Evolutionary conservation across 768 basidiomycete genomes (phyloP).

Genomic region (Lepiota brunneoincarnata): DNA sequence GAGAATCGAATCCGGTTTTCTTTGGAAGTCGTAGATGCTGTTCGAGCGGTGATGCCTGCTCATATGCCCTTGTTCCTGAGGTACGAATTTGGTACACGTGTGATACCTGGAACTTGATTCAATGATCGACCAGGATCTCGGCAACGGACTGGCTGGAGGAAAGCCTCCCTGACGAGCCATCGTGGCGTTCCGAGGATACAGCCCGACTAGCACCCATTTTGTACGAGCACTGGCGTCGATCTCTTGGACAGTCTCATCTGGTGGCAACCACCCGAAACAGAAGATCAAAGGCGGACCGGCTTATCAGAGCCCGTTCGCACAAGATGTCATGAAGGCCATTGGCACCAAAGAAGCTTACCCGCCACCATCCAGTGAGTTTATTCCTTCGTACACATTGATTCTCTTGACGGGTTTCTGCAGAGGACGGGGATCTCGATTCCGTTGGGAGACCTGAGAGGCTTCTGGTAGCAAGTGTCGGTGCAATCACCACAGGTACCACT

Average conservation of each 20-base stretch:
- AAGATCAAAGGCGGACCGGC: slow-evolving; percentile 41
- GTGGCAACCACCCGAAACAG: slow-evolving; percentile 50
- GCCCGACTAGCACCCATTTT: slow-evolving; percentile 57
- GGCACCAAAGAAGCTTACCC: slow-evolving; percentile 12
- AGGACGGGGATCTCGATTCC: neutral
- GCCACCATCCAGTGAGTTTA: no score
- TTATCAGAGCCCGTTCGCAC: slow-evolving; percentile 58
- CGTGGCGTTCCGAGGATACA: slow-evolving; percentile 71
- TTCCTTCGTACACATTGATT: no score
- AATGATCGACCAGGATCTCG: slow-evolving; percentile 42
- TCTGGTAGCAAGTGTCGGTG: slow-evolving; percentile 48
- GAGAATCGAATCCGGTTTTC: slow-evolving; percentile 65
- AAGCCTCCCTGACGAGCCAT: slow-evolving; percentile 50
- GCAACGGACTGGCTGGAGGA: slow-evolving; percentile 75
- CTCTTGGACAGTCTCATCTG: slow-evolving; percentile 71
- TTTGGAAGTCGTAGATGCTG: slow-evolving; percentile 60
- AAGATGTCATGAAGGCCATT: slow-evolving; percentile 44
- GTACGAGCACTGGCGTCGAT: slow-evolving; percentile 61
- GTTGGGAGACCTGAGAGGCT: slow-evolving; percentile 16
- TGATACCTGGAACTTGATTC: neutral
- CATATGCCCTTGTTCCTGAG: slow-evolving; percentile 72
- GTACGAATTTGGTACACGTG: slow-evolving; percentile 25
- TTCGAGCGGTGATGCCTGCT: slow-evolving; percentile 56
- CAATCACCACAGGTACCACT: slow-evolving; percentile 50
- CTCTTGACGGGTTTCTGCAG: neutral